Conservation (phyloP, 1,284 basidiomycete species). For the Dichomitus squalens region DNA sequence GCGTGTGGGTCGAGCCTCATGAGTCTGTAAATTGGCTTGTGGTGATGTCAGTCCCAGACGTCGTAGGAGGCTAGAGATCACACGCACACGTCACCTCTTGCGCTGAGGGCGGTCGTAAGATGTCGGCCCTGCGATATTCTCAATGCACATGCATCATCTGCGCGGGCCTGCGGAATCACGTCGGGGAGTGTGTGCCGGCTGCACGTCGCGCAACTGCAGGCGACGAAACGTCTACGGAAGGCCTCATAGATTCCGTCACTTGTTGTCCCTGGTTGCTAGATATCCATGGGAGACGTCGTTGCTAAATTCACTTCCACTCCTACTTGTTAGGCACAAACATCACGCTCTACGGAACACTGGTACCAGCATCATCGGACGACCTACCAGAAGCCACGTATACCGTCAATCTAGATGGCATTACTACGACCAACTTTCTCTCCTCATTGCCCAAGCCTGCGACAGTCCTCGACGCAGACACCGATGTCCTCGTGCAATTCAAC, state of each 20-base stretch:
- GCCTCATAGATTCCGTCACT: neutral
- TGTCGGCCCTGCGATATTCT: no score
- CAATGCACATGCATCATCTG: no score
- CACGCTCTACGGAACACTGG: constrained; percentile 30
- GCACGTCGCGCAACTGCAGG: neutral
- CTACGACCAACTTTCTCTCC: constrained; percentile 33
- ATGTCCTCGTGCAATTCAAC: constrained; percentile 33
- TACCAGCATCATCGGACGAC: constrained; percentile 5
- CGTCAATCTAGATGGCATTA: constrained; percentile 30
- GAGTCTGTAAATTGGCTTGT: neutral
- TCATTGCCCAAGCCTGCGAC: constrained; percentile 19
- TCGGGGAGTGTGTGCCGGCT: no score
- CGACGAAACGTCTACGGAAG: neutral
- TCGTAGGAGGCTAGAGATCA: no score
- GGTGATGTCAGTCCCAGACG: no score
- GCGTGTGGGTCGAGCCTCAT: neutral
- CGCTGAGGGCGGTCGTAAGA: no score
- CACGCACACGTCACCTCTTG: no score
- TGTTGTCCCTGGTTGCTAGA: neutral
- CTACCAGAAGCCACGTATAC: constrained; percentile 27
- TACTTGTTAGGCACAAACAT: constrained; percentile 33
- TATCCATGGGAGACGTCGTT: neutral
- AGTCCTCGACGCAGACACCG: constrained; percentile 24
- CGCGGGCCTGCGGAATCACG: no score
- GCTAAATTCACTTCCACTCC: neutral